Percentiles rank a stretch among this genome's conserved stretches.
These are phyloP conservation scores for Pseudogymnoascus sp. DNA, from an alignment of 2,329 filamentous ascomycete species.

Conservation along the genomic window DNA sequence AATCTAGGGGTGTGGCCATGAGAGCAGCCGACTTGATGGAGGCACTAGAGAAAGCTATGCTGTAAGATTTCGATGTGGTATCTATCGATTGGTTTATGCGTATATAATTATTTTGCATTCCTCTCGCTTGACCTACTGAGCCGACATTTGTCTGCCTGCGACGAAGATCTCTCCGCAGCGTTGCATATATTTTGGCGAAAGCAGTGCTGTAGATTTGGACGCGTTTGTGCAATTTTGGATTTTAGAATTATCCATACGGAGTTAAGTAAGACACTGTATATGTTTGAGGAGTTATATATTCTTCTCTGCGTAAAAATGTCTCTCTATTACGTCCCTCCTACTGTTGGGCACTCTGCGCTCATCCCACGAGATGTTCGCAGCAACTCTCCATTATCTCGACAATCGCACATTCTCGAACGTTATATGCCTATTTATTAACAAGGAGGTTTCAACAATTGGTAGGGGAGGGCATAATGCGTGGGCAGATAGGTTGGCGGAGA, in stretches of 20 bases:
- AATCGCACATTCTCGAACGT: neutral
- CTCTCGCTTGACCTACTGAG: neutral
- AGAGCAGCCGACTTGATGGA: slow-evolving; percentile 10
- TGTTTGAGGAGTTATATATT: neutral
- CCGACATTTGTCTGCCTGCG: no score
- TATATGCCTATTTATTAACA: neutral
- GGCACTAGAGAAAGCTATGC: neutral
- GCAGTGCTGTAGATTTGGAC: no score
- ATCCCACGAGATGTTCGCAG: neutral
- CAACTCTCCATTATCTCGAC: neutral
- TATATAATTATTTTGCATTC: neutral
- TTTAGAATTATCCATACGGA: neutral
- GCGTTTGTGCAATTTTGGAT: neutral
- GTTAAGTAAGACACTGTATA: neutral
- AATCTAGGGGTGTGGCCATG: neutral
- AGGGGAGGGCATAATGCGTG: neutral
- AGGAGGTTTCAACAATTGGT: neutral
- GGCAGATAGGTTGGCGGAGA: neutral
- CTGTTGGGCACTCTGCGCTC: neutral
- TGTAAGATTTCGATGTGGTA: neutral
- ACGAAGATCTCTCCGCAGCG: no score
- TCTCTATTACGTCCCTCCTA: neutral
- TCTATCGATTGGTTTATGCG: neutral
- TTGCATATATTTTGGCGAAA: no score
- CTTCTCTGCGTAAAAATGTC: neutral